Conservation (phyloP, 345 rosid species). For the Salix caprea region DNA sequence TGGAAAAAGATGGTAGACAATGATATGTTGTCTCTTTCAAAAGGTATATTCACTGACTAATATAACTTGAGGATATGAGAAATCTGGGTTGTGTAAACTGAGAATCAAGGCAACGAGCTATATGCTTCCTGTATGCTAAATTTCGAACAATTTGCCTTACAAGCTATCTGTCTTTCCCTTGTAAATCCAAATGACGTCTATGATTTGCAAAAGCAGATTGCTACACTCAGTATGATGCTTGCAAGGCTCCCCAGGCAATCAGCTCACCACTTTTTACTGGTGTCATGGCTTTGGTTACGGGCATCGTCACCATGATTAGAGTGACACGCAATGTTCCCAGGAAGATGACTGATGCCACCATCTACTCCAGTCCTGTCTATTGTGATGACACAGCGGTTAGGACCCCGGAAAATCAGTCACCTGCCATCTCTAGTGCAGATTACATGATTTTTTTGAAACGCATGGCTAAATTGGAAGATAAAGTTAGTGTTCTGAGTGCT, state of each 20-base stretch:
- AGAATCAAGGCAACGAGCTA: neutral
- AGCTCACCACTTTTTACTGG: conserved; percentile 67
- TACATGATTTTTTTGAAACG: conserved; percentile 58
- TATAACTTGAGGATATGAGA: neutral
- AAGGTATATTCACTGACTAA: conserved; percentile 31
- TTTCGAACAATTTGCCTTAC: neutral
- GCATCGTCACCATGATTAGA: conserved; percentile 70
- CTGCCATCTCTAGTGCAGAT: conserved; percentile 45
- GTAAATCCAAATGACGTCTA: neutral
- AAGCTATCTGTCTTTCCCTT: neutral
- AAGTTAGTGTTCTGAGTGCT: conserved; percentile 42
- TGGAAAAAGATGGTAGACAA: conserved; percentile 40
- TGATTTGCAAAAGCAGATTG: conserved; percentile 35
- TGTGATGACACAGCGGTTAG: conserved; percentile 34
- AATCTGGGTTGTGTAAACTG: neutral
- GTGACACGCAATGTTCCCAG: conserved; percentile 73
- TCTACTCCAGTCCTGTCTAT: conserved; percentile 49
- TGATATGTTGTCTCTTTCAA: conserved; percentile 29
- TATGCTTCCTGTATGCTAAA: neutral
- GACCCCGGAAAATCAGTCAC: conserved; percentile 20
- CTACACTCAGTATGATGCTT: conserved; percentile 27
- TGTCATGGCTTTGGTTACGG: conserved; percentile 79
- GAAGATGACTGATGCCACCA: conserved; percentile 52
- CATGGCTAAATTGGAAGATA: conserved; percentile 81
- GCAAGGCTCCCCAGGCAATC: conserved; percentile 39